Conservation (phyloP, 2,329 filamentous ascomycete genomes). For the Fusarium ramigenum region DNA sequence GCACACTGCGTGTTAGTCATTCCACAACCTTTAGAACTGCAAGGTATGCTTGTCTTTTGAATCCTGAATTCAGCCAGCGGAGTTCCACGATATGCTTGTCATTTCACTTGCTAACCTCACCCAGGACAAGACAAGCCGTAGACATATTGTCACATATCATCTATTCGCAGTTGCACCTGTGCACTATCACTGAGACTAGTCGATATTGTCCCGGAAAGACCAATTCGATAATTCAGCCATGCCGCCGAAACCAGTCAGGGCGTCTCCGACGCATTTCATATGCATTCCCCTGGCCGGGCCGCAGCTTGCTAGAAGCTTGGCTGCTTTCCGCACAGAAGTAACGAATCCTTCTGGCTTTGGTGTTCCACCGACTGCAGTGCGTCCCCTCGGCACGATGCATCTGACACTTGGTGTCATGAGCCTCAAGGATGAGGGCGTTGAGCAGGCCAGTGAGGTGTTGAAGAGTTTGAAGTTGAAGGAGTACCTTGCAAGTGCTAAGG, state of each 20-base stretch:
- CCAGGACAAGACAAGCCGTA: not conserved
- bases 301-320: constrained; percentile 71
- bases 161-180: not conserved
- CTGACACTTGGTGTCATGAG: constrained; percentile 89
- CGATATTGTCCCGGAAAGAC: not conserved
- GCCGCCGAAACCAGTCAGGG: constrained; percentile 49
- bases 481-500: constrained; percentile 48
- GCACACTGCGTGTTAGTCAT: not conserved
- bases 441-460: constrained; percentile 54
- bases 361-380: constrained; percentile 73
- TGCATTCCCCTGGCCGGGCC: constrained; percentile 76
- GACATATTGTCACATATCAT: not conserved
- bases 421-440: constrained; percentile 62
- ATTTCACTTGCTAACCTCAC: constrained; percentile 1
- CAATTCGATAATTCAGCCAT: not conserved
- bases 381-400: constrained; percentile 83
- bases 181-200: not conserved
- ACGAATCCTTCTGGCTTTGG: constrained; percentile 54
- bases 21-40: constrained; percentile 4
- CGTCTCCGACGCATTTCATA: constrained; percentile 76
- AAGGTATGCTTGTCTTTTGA: constrained; percentile 1
- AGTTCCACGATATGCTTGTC: not conserved
- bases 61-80: not conserved
- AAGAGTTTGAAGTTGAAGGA: constrained; percentile 51
- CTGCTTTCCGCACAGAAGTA: constrained; percentile 69